A percentile compares a stretch with the other conserved stretches of the same genome.
Evolutionary conservation across 2,329 filamentous ascomycete genomes (phyloP).

Genomic region (Penicillium sp.): DNA sequence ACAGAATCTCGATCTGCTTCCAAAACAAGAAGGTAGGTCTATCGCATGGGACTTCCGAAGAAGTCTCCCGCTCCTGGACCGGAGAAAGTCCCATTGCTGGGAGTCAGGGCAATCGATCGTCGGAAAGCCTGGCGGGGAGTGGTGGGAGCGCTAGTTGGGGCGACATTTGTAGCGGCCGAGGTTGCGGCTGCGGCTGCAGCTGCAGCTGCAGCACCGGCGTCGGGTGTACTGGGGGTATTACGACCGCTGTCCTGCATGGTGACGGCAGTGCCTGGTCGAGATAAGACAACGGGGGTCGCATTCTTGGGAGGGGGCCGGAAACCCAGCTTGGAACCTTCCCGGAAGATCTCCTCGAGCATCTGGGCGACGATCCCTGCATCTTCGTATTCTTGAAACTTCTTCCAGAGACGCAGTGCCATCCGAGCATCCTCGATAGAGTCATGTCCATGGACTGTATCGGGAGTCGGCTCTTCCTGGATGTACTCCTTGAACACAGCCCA

Average conservation of each 20-base stretch:
- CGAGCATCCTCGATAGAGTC: conserved; percentile 94
- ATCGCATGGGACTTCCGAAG: conserved; percentile 41
- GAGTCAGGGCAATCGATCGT: conserved; percentile 43
- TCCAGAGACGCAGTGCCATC: conserved; percentile 83
- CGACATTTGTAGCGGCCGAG: conserved; percentile 5
- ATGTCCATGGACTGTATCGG: conserved; percentile 55
- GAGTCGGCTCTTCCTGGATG: conserved; percentile 74
- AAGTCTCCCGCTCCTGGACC: conserved; percentile 38
- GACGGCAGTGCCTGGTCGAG: conserved; percentile 40
- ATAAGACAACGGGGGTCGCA: conserved; percentile 31
- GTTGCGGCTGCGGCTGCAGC: conserved; percentile 6
- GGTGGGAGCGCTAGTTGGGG: conserved; percentile 33
- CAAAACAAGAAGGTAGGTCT: conserved; percentile 5
- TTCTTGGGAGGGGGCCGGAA: conserved; percentile 56
- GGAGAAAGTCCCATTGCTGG: conserved; percentile 43
- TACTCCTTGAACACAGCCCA: conserved; percentile 90
- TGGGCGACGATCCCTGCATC: conserved; percentile 80
- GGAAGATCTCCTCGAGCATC: conserved; percentile 85
- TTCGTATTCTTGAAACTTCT: conserved; percentile 84
- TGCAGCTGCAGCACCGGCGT: conserved; percentile 21
- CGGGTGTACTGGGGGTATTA: conserved; percentile 43
- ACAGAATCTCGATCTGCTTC: neutral
- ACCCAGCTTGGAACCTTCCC: conserved; percentile 57
- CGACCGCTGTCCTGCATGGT: conserved; percentile 42
- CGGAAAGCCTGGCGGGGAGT: conserved; percentile 45